phyloP scores from a whole-genome alignment of 2,329 filamentous ascomycete species.

The Iodosphaeria phyllophila region DNA sequence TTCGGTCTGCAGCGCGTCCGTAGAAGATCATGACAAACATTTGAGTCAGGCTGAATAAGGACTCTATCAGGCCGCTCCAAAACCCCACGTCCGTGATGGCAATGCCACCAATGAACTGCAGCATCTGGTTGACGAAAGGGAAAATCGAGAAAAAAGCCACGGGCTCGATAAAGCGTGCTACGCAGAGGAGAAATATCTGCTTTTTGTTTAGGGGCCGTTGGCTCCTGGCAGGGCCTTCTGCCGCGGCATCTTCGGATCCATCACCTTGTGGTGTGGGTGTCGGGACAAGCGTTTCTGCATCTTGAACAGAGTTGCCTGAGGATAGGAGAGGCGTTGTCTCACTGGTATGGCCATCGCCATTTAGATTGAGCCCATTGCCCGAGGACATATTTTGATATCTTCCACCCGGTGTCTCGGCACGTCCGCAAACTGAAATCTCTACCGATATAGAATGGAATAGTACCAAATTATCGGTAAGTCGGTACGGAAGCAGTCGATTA shows the following conservation, averaged over 20 bases:
- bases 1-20: slow-evolving; percentile 47
- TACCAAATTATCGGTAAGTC: no score
- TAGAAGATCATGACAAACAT: slow-evolving; percentile 63
- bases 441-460: no score
- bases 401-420: no score
- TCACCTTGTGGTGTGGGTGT: slow-evolving; percentile 1
- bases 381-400: no score
- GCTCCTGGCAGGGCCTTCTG: slow-evolving; percentile 8
- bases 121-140: slow-evolving; percentile 64
- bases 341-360: slow-evolving; percentile 4
- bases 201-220: slow-evolving; percentile 32
- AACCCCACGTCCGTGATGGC: slow-evolving; percentile 53
- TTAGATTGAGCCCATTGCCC: no score
- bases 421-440: no score
- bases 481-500: no score
- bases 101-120: slow-evolving; percentile 38
- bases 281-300: slow-evolving; percentile 6
- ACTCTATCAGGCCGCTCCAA: slow-evolving; percentile 59
- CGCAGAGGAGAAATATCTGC: slow-evolving; percentile 61
- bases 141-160: slow-evolving; percentile 74
- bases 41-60: slow-evolving; percentile 55
- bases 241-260: not conserved
- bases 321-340: slow-evolving; percentile 15
- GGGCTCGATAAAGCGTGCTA: slow-evolving; percentile 53
- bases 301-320: slow-evolving; percentile 4